Conservation (phyloP, 441 rosid species). For the Populus hybrid region DNA sequence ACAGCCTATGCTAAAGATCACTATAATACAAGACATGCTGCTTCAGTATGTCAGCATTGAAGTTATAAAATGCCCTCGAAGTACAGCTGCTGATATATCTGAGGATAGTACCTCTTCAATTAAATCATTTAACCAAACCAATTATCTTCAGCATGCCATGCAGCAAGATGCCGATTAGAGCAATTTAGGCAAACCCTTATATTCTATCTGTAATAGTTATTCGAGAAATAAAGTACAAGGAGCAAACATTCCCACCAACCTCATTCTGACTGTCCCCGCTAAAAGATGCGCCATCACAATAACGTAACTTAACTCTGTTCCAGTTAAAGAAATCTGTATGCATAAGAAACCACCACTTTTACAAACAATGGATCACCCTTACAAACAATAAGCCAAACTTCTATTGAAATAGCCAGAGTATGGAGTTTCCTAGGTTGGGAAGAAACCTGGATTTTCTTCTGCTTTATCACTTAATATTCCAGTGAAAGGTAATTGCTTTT, state of each 20-base stretch:
- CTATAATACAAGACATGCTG: neutral
- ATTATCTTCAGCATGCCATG: too few relatives aligned
- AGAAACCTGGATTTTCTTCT: constrained; percentile 69
- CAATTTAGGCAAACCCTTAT: neutral
- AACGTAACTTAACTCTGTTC: constrained; percentile 90
- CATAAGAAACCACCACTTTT: neutral
- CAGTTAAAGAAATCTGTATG: constrained; percentile 87
- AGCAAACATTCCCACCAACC: constrained; percentile 34
- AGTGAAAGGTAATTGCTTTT: constrained; percentile 62
- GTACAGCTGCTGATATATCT: neutral
- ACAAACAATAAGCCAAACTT: neutral
- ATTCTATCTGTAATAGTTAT: constrained; percentile 2
- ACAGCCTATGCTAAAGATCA: neutral
- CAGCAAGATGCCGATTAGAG: neutral
- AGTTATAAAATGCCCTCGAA: neutral
- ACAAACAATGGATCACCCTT: neutral
- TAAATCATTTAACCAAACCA: neutral
- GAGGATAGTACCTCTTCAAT: neutral
- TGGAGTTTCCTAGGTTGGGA: neutral
- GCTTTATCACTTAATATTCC: constrained; percentile 76
- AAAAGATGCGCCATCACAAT: constrained; percentile 96
- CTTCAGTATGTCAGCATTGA: neutral
- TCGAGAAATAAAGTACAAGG: neutral
- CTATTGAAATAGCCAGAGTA: constrained; percentile 2
- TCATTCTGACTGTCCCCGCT: constrained; percentile 70